Evolutionary conservation across 2,329 filamentous ascomycete species (phyloP).

Genomic region (Ophiognomonia clavigignenti-juglandacearum): DNA sequence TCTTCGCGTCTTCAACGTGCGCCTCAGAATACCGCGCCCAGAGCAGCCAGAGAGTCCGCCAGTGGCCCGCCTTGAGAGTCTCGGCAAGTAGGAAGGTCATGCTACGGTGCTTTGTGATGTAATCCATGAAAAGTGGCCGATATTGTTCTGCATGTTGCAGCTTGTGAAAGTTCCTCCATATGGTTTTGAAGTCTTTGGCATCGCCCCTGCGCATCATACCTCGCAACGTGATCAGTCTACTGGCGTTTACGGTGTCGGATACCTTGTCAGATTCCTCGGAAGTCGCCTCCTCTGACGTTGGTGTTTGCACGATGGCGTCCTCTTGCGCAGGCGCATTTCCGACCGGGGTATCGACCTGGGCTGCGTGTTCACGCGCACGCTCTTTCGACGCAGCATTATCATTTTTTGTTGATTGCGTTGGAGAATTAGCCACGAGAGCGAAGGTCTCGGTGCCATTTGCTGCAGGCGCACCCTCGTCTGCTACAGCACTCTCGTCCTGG

Average conservation of each 20-base stretch:
- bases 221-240: neutral
- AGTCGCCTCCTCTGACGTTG: too few species aligned
- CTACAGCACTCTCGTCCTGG: too few species aligned
- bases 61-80: slow-evolving; percentile 5
- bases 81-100: slow-evolving; percentile 7
- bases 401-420: neutral
- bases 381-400: neutral
- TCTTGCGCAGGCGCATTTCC: neutral
- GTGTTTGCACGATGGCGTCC: neutral
- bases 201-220: neutral
- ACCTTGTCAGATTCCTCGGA: too few species aligned
- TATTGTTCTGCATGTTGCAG: neutral
- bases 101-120: slow-evolving; percentile 2
- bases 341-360: neutral
- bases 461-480: too few species aligned
- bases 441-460: too few species aligned
- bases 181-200: neutral
- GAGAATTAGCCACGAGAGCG: too few species aligned
- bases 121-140: slow-evolving; percentile 10
- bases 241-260: too few species aligned
- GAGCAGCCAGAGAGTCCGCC: slow-evolving; percentile 4
- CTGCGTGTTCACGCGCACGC: too few species aligned
- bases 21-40: slow-evolving; percentile 11
- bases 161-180: slow-evolving; percentile 1
- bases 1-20: neutral